phyloP scores from a whole-genome alignment of 768 basidiomycete genomes.

The Cystofilobasidium bisporidii region DNA sequence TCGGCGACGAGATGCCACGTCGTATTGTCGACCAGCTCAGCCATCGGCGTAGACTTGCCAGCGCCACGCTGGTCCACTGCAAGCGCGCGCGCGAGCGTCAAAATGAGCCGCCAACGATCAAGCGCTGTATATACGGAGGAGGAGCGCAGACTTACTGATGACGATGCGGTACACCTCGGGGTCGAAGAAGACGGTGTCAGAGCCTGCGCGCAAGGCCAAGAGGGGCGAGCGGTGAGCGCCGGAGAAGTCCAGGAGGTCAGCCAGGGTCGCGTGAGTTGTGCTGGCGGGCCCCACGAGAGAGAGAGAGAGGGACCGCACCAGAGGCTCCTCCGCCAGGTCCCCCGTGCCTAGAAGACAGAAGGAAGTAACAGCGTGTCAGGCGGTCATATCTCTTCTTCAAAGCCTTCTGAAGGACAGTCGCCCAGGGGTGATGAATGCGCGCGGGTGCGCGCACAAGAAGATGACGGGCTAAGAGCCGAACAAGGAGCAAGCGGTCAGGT shows the following conservation, averaged over 20 bases:
- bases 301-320: neutral
- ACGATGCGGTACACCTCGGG: slow-evolving; percentile 71
- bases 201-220: too few species aligned
- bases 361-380: too few species aligned
- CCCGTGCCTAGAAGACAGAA: slow-evolving; percentile 41
- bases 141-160: slow-evolving; percentile 6
- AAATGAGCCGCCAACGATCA: neutral
- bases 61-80: slow-evolving; percentile 73
- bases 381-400: too few species aligned
- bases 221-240: neutral
- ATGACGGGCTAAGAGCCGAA: slow-evolving; percentile 47
- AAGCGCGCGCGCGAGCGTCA: neutral
- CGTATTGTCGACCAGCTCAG: slow-evolving; percentile 74
- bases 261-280: neutral
- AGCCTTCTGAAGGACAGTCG: too few species aligned
- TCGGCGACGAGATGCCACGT: slow-evolving; percentile 61
- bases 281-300: neutral
- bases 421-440: too few species aligned
- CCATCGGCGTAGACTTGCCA: slow-evolving; percentile 70
- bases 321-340: slow-evolving; percentile 74
- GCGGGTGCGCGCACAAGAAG: slow-evolving; percentile 50
- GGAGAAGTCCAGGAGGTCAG: slow-evolving; percentile 35
- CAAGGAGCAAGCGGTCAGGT: neutral
- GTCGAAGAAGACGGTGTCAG: slow-evolving; percentile 70
- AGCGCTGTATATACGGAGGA: neutral